These are phyloP conservation scores for Penicillium verhagenii DNA, from an alignment of 495 filamentous ascomycete genomes.

Conservation along the genomic window DNA sequence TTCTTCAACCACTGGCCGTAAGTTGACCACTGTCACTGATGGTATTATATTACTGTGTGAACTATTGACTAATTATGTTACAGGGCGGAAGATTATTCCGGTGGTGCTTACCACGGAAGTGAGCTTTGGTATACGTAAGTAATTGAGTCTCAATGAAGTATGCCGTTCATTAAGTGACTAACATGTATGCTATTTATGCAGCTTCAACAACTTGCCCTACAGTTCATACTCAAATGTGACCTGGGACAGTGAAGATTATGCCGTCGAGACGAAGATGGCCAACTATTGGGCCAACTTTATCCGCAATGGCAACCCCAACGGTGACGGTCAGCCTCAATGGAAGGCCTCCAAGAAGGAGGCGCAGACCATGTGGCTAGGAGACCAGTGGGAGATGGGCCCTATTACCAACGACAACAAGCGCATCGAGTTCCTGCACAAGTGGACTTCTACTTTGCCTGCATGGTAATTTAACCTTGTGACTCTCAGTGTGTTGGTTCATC, in stretches of 20 bases:
- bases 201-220: conserved; percentile 21
- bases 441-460: not conserved
- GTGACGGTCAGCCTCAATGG: conserved; percentile 9
- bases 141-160: not conserved
- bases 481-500: too few species aligned
- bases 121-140: conserved; percentile 17
- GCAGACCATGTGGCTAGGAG: conserved; percentile 12
- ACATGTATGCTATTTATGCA: not conserved
- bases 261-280: conserved; percentile 9
- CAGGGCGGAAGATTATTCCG: conserved; percentile 5
- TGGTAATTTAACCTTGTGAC: conserved; percentile 1
- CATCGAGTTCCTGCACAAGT: conserved; percentile 8
- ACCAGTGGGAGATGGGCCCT: conserved; percentile 3
- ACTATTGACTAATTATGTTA: not conserved
- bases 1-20: conserved; percentile 12
- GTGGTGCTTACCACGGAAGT: conserved; percentile 17
- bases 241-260: conserved; percentile 12
- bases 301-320: conserved; percentile 19
- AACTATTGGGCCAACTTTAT: conserved; percentile 26
- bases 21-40: not conserved
- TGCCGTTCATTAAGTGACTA: not conserved
- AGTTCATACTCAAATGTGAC: conserved; percentile 17
- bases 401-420: not conserved
- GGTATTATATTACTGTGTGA: not conserved
- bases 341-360: not conserved